Conservation (phyloP, 179 eudicot species). For the Amaranthus tricolor region DNA sequence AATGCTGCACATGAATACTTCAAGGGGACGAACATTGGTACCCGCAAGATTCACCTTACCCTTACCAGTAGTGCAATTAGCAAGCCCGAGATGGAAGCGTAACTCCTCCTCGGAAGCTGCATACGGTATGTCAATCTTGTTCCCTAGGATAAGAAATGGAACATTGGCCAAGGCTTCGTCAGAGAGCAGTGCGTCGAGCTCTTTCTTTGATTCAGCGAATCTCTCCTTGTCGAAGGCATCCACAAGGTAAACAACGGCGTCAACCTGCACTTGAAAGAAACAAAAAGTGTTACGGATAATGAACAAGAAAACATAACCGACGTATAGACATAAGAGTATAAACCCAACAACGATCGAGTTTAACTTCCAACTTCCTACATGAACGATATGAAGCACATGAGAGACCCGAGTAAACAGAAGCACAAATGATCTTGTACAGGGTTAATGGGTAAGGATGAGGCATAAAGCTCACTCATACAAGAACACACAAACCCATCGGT, state of each 20-base stretch:
- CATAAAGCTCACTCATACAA: no score
- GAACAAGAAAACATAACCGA: background rate
- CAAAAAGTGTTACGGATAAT: background rate
- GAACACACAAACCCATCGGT: no score
- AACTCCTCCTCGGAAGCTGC: conserved; percentile 45
- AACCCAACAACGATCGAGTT: no score
- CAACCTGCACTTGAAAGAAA: conserved; percentile 26
- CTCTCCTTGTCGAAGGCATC: conserved; percentile 46
- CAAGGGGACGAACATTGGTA: conserved; percentile 34
- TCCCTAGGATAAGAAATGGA: conserved; percentile 44
- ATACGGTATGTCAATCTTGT: conserved; percentile 41
- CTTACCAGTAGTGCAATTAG: conserved; percentile 42
- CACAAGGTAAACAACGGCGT: conserved; percentile 43
- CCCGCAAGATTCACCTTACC: conserved; percentile 34
- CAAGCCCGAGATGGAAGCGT: conserved; percentile 27
- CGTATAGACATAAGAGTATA: no score
- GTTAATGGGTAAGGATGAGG: no score
- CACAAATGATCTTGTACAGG: no score
- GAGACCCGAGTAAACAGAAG: no score
- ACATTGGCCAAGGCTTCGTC: conserved; percentile 37
- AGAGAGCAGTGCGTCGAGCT: conserved; percentile 38
- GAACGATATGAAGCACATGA: no score
- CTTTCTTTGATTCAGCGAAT: conserved; percentile 39
- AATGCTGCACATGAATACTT: conserved; percentile 47
- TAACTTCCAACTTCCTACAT: no score